Evolutionary conservation across 768 basidiomycete species (phyloP), one percentile per base, ranked within the genome.

Genomic region (Daedaleopsis sinensis): DNA sequence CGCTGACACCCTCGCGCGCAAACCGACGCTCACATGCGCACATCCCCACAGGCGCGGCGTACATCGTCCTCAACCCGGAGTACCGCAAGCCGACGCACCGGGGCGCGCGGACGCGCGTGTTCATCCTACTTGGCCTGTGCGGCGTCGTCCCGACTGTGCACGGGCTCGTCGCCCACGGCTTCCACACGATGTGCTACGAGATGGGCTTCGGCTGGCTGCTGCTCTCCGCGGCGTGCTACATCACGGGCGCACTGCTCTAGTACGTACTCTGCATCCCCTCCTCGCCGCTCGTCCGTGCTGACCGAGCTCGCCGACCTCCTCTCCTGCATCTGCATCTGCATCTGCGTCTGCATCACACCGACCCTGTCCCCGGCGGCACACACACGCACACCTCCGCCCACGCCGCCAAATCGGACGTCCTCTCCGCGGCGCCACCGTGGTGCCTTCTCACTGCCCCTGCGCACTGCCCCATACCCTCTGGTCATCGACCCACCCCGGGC

Each of bases 181-280:
- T 83, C 57, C 65, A 74, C 55, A 80, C 79, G 59, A 75, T 90
- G 43, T 72, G 84, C 44, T 71, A 75, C 56, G 83, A 86, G 56
- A 85, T 91, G 79, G 91, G 92, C 52, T 81, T 91, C 63, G 77
- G 79, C 13, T 92, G 89, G 87, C 73, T 94, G 24, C 65, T 90
- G 18, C 70, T 80, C 11, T 89, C 89, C 38, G 93, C 85, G n/a
- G 80, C 75, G 8, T 76, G 91, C 60, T 96, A 96, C 72, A 88
- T 95, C 70, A 68, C 70, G 24, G 94, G 94, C 42, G 94, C 94
- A 24, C 72, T 91, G 62, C 77, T 93, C 42, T 96, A 93, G 91
- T 93, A 79, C 74, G 92, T 62, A n/a, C n/a, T 32, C 27, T 32
- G 27, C 5, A 19, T 24, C 21, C 43, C 5, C 36, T 5, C 13